Percentiles rank a stretch among this genome's conserved stretches.
Conservation (phyloP, 345 rosid genomes). For the Gynandropsis gynandra region DNA sequence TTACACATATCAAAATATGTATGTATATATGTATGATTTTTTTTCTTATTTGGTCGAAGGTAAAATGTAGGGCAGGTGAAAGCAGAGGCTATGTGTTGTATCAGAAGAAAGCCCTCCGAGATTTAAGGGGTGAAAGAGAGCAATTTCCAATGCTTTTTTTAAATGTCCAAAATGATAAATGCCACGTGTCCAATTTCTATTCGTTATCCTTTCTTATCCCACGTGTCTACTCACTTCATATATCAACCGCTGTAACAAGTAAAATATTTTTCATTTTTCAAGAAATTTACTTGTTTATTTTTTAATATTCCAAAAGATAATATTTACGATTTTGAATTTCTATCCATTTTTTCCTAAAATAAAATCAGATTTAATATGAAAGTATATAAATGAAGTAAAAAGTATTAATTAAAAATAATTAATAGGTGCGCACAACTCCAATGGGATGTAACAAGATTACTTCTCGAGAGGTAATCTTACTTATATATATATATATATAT, state of each 20-base stretch:
- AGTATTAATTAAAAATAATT: too few species aligned
- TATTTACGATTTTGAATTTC: too few species aligned
- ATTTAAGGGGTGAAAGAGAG: constrained; percentile 22
- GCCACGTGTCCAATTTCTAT: constrained; percentile 26
- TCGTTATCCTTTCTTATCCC: constrained; percentile 5
- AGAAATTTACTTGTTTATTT: too few species aligned
- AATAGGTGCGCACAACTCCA: too few species aligned
- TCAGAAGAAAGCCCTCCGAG: constrained; percentile 28
- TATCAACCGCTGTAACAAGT: constrained; percentile 11
- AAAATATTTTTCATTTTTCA: too few species aligned
- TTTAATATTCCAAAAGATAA: too few species aligned
- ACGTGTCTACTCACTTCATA: not conserved
- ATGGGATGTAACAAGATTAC: too few species aligned
- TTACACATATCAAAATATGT: not conserved
- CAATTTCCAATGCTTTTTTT: constrained; percentile 26
- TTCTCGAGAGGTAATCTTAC: too few species aligned
- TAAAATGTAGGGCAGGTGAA: constrained; percentile 32
- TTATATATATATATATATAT: too few species aligned
- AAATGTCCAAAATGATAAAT: constrained; percentile 14
- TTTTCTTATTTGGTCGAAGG: constrained; percentile 21
- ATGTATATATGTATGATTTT: constrained; percentile 12
- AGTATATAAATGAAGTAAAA: too few species aligned
- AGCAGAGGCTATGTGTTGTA: constrained; percentile 22
- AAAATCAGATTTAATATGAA: too few species aligned
- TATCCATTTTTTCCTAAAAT: too few species aligned